Percentiles rank a stretch among this genome's conserved stretches.
These are phyloP conservation scores for Lasiodiplodia hormozganensis DNA, from an alignment of 2,329 filamentous ascomycete genomes.

Conservation along the genomic window DNA sequence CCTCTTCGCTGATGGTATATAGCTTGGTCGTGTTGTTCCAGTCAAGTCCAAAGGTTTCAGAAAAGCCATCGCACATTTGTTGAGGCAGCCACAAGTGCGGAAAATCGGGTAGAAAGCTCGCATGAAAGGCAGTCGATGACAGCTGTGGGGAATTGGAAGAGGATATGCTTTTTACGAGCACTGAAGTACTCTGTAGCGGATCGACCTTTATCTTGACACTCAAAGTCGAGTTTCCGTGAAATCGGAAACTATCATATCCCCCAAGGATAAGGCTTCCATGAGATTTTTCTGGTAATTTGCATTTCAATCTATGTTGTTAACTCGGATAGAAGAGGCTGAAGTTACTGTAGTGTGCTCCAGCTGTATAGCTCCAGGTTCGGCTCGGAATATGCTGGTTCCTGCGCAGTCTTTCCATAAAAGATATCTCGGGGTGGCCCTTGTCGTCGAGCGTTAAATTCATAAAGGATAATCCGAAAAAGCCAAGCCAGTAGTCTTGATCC, in stretches of 20 bases:
- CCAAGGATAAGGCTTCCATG: neutral
- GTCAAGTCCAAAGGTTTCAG: neutral
- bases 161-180: neutral
- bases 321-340: no score
- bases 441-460: no score
- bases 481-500: no score
- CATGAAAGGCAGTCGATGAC: neutral
- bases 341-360: neutral
- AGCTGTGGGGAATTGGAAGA: neutral
- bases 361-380: conserved; percentile 1
- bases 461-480: no score
- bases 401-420: neutral
- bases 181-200: no score
- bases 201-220: no score
- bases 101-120: neutral
- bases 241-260: neutral
- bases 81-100: neutral
- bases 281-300: neutral
- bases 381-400: neutral
- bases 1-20: neutral
- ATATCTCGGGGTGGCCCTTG: neutral
- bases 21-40: neutral
- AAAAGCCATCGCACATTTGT: neutral
- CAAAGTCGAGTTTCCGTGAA: neutral
- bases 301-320: no score